phyloP scores from a whole-genome alignment of 1,139 yeast genomes.

The Taphrina communis region DNA sequence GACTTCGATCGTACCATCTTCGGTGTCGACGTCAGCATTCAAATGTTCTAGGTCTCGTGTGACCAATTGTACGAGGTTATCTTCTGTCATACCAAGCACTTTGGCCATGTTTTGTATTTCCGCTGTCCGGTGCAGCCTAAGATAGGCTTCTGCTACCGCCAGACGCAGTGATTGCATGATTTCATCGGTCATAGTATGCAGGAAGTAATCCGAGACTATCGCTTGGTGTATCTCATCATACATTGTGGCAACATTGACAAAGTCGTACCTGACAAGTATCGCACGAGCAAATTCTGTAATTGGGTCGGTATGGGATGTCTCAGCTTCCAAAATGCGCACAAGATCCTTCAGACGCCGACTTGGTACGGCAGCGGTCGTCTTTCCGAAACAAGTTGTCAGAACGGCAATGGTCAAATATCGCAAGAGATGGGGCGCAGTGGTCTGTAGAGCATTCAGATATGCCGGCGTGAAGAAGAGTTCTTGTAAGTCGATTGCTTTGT shows the following conservation, averaged over 20 bases:
- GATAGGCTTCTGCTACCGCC: conserved; percentile 60
- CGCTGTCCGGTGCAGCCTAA: conserved; percentile 61
- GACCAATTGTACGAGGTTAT: conserved; percentile 52
- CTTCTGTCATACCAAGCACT: conserved; percentile 56
- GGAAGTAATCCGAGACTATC: conserved; percentile 62
- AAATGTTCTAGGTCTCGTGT: conserved; percentile 22
- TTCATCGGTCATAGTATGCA: conserved; percentile 55
- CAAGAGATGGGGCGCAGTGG: conserved; percentile 69
- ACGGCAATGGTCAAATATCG: conserved; percentile 67
- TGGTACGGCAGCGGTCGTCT: conserved; percentile 48
- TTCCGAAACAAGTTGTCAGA: conserved; percentile 49
- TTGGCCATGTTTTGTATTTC: conserved; percentile 56
- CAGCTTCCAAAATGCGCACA: conserved; percentile 62
- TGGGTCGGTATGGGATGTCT: conserved; percentile 69
- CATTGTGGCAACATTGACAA: conserved; percentile 59
- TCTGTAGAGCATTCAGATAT: conserved; percentile 67
- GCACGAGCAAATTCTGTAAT: conserved; percentile 62
- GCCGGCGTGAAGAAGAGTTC: conserved; percentile 65
- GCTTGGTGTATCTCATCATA: conserved; percentile 58
- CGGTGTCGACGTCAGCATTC: conserved; percentile 31
- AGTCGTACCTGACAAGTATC: conserved; percentile 63
- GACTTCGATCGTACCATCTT: conserved; percentile 34
- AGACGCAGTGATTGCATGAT: conserved; percentile 59
- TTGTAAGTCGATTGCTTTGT: conserved; percentile 53
- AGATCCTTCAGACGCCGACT: conserved; percentile 64